These are phyloP conservation scores for Phyllosticta citrichinensis DNA, from an alignment of 2,329 filamentous ascomycete species.

Conservation along the genomic window DNA sequence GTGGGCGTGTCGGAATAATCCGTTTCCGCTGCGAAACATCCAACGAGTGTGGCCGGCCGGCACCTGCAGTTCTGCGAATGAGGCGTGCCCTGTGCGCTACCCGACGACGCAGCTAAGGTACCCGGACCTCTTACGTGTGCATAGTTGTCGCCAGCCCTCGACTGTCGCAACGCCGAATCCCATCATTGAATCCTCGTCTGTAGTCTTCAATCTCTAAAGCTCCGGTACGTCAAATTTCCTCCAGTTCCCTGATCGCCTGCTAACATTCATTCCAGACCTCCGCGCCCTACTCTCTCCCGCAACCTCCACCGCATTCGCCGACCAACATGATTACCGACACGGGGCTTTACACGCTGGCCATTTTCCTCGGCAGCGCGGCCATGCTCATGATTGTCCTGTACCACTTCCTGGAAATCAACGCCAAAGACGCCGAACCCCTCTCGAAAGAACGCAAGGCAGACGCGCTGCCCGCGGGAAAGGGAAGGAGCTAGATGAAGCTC, in stretches of 20 bases:
- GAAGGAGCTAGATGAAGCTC: constrained; percentile 15
- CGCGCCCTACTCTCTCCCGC: background rate
- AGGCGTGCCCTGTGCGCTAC: background rate
- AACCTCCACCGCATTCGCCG: background rate
- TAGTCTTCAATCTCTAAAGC: background rate
- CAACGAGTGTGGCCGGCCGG: background rate
- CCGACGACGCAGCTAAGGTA: background rate
- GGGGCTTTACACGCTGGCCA: constrained; percentile 81
- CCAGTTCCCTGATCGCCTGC: background rate
- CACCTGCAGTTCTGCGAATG: background rate
- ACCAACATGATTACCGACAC: constrained; percentile 83
- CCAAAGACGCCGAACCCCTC: constrained; percentile 42
- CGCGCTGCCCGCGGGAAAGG: constrained; percentile 22
- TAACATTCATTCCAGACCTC: background rate
- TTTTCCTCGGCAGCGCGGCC: constrained; percentile 80
- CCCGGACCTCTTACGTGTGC: background rate
- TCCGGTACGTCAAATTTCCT: background rate
- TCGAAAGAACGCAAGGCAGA: constrained; percentile 23
- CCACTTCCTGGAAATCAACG: constrained; percentile 93
- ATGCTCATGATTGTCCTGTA: constrained; percentile 93
- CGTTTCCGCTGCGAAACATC: background rate
- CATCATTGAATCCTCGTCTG: background rate
- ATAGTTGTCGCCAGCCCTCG: background rate
- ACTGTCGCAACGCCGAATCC: constrained; percentile 2
- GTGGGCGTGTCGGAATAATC: background rate